Evolutionary conservation across 2,329 filamentous ascomycete genomes (phyloP).

Genomic region (Alternaria sp.): DNA sequence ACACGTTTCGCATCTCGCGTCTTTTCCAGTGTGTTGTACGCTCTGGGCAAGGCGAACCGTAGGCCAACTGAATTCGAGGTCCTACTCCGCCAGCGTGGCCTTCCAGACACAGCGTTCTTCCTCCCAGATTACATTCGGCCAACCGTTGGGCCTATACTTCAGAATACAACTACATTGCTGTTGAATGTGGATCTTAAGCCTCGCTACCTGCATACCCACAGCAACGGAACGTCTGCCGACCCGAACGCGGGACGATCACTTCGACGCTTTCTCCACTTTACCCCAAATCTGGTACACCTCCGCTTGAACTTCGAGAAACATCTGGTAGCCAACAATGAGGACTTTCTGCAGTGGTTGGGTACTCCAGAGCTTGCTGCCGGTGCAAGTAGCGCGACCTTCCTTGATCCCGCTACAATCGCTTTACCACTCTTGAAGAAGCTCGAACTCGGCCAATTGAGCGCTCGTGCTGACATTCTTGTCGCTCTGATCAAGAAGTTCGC

Average conservation of each 20-base stretch:
- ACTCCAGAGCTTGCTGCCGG: neutral
- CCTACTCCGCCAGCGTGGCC: slow-evolving; percentile 53
- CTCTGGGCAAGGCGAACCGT: slow-evolving; percentile 43
- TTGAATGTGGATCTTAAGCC: slow-evolving; percentile 42
- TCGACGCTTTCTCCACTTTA: slow-evolving; percentile 52
- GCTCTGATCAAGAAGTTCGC: slow-evolving; percentile 51
- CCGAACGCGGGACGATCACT: slow-evolving; percentile 25
- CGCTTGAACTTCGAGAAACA: slow-evolving; percentile 60
- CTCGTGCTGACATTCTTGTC: slow-evolving; percentile 16
- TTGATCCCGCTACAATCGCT: slow-evolving; percentile 20
- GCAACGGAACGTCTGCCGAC: slow-evolving; percentile 13
- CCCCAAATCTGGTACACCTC: slow-evolving; percentile 59
- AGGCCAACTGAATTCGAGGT: slow-evolving; percentile 59
- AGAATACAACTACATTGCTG: slow-evolving; percentile 58
- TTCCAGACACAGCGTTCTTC: slow-evolving; percentile 54
- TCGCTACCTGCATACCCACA: slow-evolving; percentile 21
- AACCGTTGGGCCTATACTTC: slow-evolving; percentile 54
- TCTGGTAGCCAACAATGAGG: slow-evolving; percentile 22
- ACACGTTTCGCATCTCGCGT: slow-evolving; percentile 23
- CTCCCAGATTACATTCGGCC: slow-evolving; percentile 54
- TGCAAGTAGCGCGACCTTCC: neutral
- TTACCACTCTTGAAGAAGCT: slow-evolving; percentile 27
- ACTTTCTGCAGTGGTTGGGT: slow-evolving; percentile 52
- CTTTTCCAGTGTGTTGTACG: slow-evolving; percentile 31
- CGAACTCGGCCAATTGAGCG: slow-evolving; percentile 34